Base-by-base conservation (phyloP, 148 eudicot genomes). In the Salicornia ramosissima region DNA sequence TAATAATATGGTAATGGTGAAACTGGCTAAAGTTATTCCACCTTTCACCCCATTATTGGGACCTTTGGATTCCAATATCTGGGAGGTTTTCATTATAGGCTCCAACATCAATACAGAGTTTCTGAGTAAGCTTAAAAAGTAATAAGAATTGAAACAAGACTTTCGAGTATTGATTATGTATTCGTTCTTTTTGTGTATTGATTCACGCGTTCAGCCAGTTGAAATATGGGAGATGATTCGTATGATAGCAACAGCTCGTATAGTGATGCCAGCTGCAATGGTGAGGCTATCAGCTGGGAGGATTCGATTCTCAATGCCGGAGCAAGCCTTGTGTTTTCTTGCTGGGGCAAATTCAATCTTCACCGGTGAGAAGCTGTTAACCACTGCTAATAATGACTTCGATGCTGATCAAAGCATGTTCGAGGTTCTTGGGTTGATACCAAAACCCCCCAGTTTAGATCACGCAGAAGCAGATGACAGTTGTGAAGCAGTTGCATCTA, bases 211-310 rank as follows among this genome's bases (percentile, higher is more conserved):
- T 31, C 96, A 94, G 99, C 89, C 91, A 9, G 93, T 94, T 68
- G 97, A 89, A 77, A 87, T 94, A 73, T 94, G 99, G 99, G 96
- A 94, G 80, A 94, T 94, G 99, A 85, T 94, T 24, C 77, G 99
- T 73, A 94, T 94, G 99, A 91, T 94, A 71, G 92, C 86, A 30
- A 89, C 99, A 21, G 99, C 99, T 18, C 87, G 99, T 12, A 91
- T 95, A 31, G 80, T 89, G 67, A 95, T 95, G 97, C 97, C 99
- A 10, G 86, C 77, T 26, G 97, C 99, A 26, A 91, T 95, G 93
- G 99, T 95, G 21, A 80, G 97, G 74, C 84, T 91, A 46, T 95
- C 99, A 67, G 99, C 99, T 7, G 99, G 99, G 2, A 87, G 99
- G 80, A 90, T 91, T 13, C 78, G 86, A 43, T 95, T 95, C 74